These are phyloP conservation scores for Thyridium curvatum DNA, from an alignment of 2,329 filamentous ascomycete species.

Conservation along the genomic window DNA sequence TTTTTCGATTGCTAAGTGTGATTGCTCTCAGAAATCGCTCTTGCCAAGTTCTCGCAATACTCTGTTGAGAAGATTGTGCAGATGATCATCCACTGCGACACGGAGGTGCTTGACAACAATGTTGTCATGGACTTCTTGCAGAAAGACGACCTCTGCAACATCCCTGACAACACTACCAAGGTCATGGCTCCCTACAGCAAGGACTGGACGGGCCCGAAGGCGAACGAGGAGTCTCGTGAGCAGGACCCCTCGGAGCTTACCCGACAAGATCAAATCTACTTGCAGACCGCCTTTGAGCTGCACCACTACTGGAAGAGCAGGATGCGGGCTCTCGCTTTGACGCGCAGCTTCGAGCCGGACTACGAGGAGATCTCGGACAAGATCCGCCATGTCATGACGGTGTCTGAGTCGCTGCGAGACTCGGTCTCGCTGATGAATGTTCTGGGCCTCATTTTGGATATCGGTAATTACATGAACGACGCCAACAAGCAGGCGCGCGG, in stretches of 20 bases:
- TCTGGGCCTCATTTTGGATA: conserved; percentile 89
- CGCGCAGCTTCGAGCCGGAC: conserved; percentile 75
- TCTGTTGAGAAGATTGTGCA: conserved; percentile 79
- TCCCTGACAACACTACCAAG: conserved; percentile 86
- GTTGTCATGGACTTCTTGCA: conserved; percentile 97
- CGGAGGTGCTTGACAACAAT: conserved; percentile 76
- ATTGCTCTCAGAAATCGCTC: conserved; percentile 63
- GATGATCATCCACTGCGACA: conserved; percentile 94
- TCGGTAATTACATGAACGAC: conserved; percentile 99
- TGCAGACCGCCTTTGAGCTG: conserved; percentile 88
- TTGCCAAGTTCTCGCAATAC: conserved; percentile 86
- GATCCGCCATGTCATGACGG: conserved; percentile 76
- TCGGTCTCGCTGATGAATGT: conserved; percentile 95
- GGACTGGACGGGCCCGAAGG: conserved; percentile 90
- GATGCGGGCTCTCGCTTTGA: conserved; percentile 85
- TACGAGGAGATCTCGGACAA: conserved; percentile 88
- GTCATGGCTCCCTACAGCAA: conserved; percentile 92
- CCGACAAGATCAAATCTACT: conserved; percentile 89
- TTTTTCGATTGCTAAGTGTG: background rate
- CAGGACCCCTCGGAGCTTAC: conserved; percentile 84
- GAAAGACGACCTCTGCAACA: conserved; percentile 85
- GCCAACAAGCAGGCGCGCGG: conserved; percentile 96
- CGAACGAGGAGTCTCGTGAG: conserved; percentile 70
- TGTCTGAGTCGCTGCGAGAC: conserved; percentile 84
- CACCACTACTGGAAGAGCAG: conserved; percentile 98